Base-by-base conservation (phyloP, 1,284 basidiomycete species). In the Ganoderma boninense region DNA sequence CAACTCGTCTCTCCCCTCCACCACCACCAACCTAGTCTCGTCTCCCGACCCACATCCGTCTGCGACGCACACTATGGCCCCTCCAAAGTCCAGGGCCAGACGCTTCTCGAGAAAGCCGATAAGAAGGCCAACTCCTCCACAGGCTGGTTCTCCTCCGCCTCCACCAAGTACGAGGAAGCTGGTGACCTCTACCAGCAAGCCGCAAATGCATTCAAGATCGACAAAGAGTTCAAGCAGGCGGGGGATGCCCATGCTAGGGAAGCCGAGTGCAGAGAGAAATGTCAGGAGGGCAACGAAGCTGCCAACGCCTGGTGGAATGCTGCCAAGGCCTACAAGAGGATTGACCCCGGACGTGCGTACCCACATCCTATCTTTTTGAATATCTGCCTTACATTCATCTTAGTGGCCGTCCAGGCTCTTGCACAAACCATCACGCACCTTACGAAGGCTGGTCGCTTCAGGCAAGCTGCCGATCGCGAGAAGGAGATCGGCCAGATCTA, bases 261-360 rank as follows among this genome's bases (percentile, higher is more conserved):
- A 79, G 97, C 96, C 0, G 95, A 97, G 76, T 97, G 96, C 80
- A 90, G 96, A 73, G 91, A 96, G 82, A 92, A 92, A 76, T 92
- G 90, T 77, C 91, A 93, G 68, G 97, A 98, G 83, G 84, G 82
- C 61, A 96, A 95, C 74, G 97, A 98, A 75, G 96, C 97, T n/a
- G 94, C 96, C 44, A 97, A 97, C 80, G 96, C 96, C 20, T 98
- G 94, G 91, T 97, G 97, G 94, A 97, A 97, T 78, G 96, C 97
- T 26, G 92, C 95, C 46, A 98, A 98, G 84, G 92, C 94, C 35
- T 98, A 94, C 85, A 98, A 98, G 86, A 89, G 93, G 82, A 91
- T 90, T 23, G 90, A 89, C 79, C 95, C 96, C 14, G 92, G 95
- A 74, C 85, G 96, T 97, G 78, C 80, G 92, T 83, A 11, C 10